These are phyloP conservation scores for Monosporascus sp. DNA, from an alignment of 2,329 filamentous ascomycete species.

Conservation along the genomic window DNA sequence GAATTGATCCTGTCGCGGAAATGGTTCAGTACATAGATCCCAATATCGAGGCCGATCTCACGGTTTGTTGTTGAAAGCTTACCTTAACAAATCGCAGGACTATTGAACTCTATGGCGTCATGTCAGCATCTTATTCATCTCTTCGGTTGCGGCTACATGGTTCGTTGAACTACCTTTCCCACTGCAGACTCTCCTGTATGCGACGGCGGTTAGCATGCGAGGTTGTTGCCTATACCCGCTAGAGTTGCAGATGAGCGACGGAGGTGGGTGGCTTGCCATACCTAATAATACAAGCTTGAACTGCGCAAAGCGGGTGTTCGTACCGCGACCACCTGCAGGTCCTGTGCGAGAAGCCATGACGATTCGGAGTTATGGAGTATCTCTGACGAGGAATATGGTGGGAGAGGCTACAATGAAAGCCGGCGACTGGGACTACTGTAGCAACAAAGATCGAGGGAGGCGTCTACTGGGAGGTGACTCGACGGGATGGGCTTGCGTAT, in stretches of 20 bases:
- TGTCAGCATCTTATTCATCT: slow-evolving; percentile 20
- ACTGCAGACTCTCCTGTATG: slow-evolving; percentile 88
- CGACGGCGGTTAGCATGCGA: slow-evolving; percentile 31
- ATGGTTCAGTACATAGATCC: not conserved
- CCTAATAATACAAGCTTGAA: slow-evolving; percentile 98
- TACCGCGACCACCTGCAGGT: slow-evolving; percentile 53
- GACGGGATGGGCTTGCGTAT: slow-evolving; percentile 13
- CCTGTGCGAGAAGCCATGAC: slow-evolving; percentile 81
- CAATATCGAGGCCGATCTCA: too few relatives aligned
- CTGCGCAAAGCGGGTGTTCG: slow-evolving; percentile 88
- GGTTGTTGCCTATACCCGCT: not conserved
- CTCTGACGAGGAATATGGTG: not conserved
- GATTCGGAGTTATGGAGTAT: slow-evolving; percentile 18
- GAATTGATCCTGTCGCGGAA: slow-evolving; percentile 77
- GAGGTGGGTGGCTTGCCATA: slow-evolving; percentile 41
- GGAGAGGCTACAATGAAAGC: too few relatives aligned
- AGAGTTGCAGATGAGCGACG: slow-evolving; percentile 2
- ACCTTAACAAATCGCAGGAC: slow-evolving; percentile 98
- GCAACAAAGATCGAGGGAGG: too few relatives aligned
- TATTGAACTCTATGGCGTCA: slow-evolving; percentile 72
- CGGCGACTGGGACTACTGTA: too few relatives aligned
- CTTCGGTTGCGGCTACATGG: slow-evolving; percentile 8
- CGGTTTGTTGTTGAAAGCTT: slow-evolving; percentile 22
- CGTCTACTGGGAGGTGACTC: not conserved
- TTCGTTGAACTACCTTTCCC: slow-evolving; percentile 70